Conservation (phyloP, 2,329 filamentous ascomycete genomes). For the Massarina eburnea region DNA sequence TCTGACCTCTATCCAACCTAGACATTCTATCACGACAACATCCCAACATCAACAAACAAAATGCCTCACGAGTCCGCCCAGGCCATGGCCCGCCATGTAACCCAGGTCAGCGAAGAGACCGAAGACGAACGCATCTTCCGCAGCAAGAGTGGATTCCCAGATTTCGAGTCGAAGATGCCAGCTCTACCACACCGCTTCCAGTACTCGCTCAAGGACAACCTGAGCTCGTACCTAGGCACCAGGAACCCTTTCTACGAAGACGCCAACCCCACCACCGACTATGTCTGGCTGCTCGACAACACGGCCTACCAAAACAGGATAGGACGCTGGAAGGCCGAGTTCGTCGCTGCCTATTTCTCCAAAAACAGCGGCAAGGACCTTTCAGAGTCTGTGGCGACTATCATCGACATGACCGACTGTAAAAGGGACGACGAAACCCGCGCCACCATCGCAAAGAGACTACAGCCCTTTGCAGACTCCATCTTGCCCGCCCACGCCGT, state of each 20-base stretch:
- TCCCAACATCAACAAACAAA: slow-evolving; percentile 24
- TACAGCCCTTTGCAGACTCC: slow-evolving; percentile 77
- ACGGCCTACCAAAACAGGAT: slow-evolving; percentile 67
- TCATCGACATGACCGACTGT: slow-evolving; percentile 70
- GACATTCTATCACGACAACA: slow-evolving; percentile 15
- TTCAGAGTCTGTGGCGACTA: slow-evolving; percentile 67
- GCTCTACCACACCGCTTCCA: slow-evolving; percentile 34
- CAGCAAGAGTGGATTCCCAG: slow-evolving; percentile 29
- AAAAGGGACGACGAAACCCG: slow-evolving; percentile 53
- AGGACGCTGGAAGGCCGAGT: slow-evolving; percentile 75
- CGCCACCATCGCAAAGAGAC: slow-evolving; percentile 64
- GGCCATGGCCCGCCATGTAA: slow-evolving; percentile 32
- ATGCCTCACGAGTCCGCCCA: slow-evolving; percentile 27
- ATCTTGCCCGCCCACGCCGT: slow-evolving; percentile 71
- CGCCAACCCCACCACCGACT: slow-evolving; percentile 65
- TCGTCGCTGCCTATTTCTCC: slow-evolving; percentile 79
- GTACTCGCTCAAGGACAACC: slow-evolving; percentile 42
- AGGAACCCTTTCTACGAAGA: slow-evolving; percentile 39
- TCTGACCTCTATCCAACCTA: slow-evolving; percentile 34
- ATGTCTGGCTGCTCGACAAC: slow-evolving; percentile 89
- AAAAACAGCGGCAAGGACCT: slow-evolving; percentile 68
- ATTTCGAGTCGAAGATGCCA: slow-evolving; percentile 42
- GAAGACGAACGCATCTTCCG: slow-evolving; percentile 38
- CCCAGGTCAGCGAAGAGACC: slow-evolving; percentile 32
- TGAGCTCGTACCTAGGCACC: slow-evolving; percentile 43